phyloP scores from a whole-genome alignment of 202 grass and related monocot genomes.

The Miscanthus sacchariflorus region DNA sequence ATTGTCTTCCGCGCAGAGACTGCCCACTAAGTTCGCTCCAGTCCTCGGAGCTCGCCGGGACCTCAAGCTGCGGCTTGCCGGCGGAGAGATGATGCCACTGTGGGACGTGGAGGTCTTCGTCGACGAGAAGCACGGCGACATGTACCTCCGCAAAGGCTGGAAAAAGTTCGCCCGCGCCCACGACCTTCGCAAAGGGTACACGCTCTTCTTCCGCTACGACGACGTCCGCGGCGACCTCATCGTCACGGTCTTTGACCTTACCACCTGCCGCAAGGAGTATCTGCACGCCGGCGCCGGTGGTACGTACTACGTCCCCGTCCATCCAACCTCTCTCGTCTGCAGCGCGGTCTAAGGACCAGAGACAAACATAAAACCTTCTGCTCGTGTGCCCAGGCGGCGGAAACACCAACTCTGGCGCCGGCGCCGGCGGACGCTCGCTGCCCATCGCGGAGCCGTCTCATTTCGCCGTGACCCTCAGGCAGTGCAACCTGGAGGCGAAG shows the following conservation, averaged over 20 bases:
- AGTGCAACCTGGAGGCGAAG: constrained; percentile 31
- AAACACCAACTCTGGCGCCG: background rate
- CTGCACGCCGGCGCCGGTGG: background rate
- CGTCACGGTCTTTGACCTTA: constrained; percentile 49
- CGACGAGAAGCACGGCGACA: background rate
- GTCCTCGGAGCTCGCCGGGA: constrained; percentile 29
- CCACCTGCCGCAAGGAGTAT: constrained; percentile 48
- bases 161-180: constrained; percentile 30
- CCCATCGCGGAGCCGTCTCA: constrained; percentile 23
- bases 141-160: constrained; percentile 44
- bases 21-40: constrained; percentile 33
- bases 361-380: background rate
- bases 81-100: background rate
- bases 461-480: constrained; percentile 45
- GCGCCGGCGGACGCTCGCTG: background rate
- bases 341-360: background rate
- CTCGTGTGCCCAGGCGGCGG: background rate
- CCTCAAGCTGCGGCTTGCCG: constrained; percentile 39
- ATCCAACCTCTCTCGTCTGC: too few relatives aligned
- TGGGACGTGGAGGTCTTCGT: constrained; percentile 42
- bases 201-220: constrained; percentile 52
- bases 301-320: background rate
- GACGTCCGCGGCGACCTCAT: constrained; percentile 6
- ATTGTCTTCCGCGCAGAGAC: constrained; percentile 28
- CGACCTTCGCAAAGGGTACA: constrained; percentile 22